Base-by-base conservation (phyloP, 768 basidiomycete species). In the Suillus bovinus region DNA sequence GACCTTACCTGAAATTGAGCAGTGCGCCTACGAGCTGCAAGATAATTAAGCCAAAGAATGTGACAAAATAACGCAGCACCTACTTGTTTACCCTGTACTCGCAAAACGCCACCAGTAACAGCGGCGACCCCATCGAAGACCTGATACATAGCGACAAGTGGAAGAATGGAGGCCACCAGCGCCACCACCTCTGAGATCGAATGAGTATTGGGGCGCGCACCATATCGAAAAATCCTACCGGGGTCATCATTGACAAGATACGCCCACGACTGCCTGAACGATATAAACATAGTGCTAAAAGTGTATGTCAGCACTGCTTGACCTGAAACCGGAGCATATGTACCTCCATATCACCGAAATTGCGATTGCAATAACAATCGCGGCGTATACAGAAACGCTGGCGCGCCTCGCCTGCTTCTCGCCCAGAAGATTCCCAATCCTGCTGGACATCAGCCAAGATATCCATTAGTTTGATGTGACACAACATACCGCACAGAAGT, bases 361-460 rank as follows among this genome's bases (percentile, higher is more conserved):
- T 6, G 76, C 73, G 14, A 94, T 69, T 0, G 87, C 86, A 76
- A 96, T 79, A 20, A 88, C 62, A 33, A 98, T 75, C 2, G 91
- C 76, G 0, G 88, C 82, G 49, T 80, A 80, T 3, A 90, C 84
- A 0, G 91, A 84, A 38, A 91, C 78, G 16, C 80, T 82, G 0
- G 96, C 94, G 53, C 93, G 87, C 61, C 80, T 79, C 0, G 88
- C 85, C 39, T 93, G 88, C 41, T 84, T 80, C 65, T 94, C 90
- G 6, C 96, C 95, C 2, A 97, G 82, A 2, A 96, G 79, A 69
- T 97, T 97, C 14, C 95, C 95, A 34, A 95, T 88, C 10, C 93
- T 93, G 60, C 57, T 24, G 38, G 5, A 47, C 3, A 36, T 60
- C 49, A 47, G 6, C 22, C 17, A 29, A 42, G 39, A 22, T n/a